Conservation (phyloP, 192 early-diverging fungal genomes). For the Coemansia sp. region DNA sequence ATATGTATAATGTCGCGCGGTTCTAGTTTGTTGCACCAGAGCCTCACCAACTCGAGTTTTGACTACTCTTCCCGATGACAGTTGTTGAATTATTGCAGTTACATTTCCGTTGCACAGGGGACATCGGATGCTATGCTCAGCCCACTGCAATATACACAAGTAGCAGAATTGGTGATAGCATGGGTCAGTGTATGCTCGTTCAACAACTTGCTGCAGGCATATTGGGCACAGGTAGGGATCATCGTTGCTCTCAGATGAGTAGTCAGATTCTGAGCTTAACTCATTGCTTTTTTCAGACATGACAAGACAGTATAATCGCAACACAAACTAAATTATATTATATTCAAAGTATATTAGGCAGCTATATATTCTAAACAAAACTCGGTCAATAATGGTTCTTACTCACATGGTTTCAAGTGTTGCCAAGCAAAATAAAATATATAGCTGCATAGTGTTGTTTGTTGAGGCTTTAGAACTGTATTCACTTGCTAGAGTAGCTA, state of each 20-base stretch:
- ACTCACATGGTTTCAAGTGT: neutral
- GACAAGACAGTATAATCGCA: neutral
- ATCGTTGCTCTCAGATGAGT: neutral
- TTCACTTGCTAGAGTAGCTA: too few species aligned
- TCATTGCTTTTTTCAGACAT: neutral
- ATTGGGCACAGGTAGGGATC: slow-evolving; percentile 32
- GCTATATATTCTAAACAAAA: too few species aligned
- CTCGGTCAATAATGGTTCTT: neutral
- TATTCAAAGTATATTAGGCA: neutral
- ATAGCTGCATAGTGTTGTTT: neutral
- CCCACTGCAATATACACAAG: slow-evolving; percentile 51
- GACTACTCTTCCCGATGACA: neutral
- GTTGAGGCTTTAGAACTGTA: too few species aligned
- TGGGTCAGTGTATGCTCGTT: slow-evolving; percentile 22
- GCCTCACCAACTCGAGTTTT: neutral
- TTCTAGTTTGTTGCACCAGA: neutral
- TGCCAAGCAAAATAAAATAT: neutral
- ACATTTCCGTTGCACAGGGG: slow-evolving; percentile 47
- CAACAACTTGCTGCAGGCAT: slow-evolving; percentile 22
- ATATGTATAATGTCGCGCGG: neutral
- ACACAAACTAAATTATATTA: neutral
- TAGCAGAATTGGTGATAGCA: slow-evolving; percentile 56
- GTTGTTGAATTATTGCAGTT: slow-evolving; percentile 19
- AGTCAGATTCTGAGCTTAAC: neutral
- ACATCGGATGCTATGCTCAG: slow-evolving; percentile 30